Conservation (phyloP, 2,329 filamentous ascomycete species). For the Fusarium sp. region DNA sequence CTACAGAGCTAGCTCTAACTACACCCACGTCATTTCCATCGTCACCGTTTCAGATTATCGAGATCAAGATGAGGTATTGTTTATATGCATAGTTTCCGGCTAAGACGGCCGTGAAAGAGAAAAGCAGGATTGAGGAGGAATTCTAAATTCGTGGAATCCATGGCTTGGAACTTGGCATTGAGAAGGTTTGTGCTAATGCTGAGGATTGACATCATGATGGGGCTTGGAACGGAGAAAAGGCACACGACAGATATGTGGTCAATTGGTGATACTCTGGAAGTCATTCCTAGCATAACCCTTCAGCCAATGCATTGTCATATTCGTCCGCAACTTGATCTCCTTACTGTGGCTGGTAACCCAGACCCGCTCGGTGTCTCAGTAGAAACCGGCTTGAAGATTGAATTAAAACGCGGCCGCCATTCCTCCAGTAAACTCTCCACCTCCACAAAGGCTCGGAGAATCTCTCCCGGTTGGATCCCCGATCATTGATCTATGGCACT, state of each 20-base stretch:
- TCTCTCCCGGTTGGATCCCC: background rate
- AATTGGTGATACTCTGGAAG: background rate
- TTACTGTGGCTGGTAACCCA: background rate
- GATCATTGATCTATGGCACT: background rate
- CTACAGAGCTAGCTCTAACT: background rate
- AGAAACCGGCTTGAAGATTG: too few species aligned
- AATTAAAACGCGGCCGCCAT: background rate
- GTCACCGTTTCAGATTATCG: slow-evolving; percentile 18
- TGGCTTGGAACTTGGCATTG: background rate
- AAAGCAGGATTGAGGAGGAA: slow-evolving; percentile 8
- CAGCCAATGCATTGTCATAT: background rate
- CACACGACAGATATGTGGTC: background rate
- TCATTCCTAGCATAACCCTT: background rate
- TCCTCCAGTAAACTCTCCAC: background rate
- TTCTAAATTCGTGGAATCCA: background rate
- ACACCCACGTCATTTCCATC: slow-evolving; percentile 22
- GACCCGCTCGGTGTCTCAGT: too few species aligned
- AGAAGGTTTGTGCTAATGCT: background rate
- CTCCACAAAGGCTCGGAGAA: too few species aligned
- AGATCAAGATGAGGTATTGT: background rate
- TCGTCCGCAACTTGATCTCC: too few species aligned
- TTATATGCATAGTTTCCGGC: background rate
- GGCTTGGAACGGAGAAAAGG: background rate
- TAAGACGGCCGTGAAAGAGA: background rate
- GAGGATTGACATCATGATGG: slow-evolving; percentile 7